These are phyloP conservation scores for Trypanosoma platydactyli DNA, from an alignment of 208 protist genomes.

Conservation along the genomic window DNA sequence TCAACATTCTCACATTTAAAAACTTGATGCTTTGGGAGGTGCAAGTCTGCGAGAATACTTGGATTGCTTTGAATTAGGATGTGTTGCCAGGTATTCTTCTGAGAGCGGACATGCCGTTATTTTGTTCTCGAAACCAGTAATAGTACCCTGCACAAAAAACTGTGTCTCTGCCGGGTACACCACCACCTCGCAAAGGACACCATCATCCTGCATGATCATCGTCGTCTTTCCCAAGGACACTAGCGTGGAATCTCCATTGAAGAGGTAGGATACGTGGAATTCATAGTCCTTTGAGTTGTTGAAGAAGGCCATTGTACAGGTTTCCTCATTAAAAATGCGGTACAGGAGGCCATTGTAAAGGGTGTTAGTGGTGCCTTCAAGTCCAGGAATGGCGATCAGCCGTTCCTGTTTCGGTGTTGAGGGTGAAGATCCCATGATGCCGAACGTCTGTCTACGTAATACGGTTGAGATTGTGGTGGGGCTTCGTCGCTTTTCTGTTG, in stretches of 20 bases:
- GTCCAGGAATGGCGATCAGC: slow-evolving; percentile 20
- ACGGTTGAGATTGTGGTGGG: too few species aligned
- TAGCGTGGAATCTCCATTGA: slow-evolving; percentile 53
- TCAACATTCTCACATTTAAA: slow-evolving; percentile 33
- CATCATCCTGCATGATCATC: slow-evolving; percentile 59
- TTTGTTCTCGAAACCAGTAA: slow-evolving; percentile 74
- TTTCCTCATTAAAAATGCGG: slow-evolving; percentile 49
- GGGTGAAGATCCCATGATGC: slow-evolving; percentile 33
- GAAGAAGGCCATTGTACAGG: slow-evolving; percentile 58
- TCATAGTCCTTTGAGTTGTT: slow-evolving; percentile 84
- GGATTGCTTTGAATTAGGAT: slow-evolving; percentile 57
- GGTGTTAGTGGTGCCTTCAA: slow-evolving; percentile 28
- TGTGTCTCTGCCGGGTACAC: slow-evolving; percentile 74
- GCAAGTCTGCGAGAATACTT: slow-evolving; percentile 66
- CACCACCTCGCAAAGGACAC: slow-evolving; percentile 54
- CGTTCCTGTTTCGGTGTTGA: background rate
- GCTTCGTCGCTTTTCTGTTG: too few species aligned
- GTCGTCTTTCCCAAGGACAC: slow-evolving; percentile 44
- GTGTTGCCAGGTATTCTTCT: slow-evolving; percentile 71
- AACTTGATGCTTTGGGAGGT: slow-evolving; percentile 45
- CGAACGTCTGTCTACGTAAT: background rate
- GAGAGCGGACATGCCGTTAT: slow-evolving; percentile 71
- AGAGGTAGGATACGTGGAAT: slow-evolving; percentile 83
- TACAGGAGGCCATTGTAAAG: slow-evolving; percentile 82
- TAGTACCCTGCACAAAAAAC: slow-evolving; percentile 53